These are phyloP conservation scores for Suillus sp. DNA, from an alignment of 768 basidiomycete genomes.

Conservation along the genomic window DNA sequence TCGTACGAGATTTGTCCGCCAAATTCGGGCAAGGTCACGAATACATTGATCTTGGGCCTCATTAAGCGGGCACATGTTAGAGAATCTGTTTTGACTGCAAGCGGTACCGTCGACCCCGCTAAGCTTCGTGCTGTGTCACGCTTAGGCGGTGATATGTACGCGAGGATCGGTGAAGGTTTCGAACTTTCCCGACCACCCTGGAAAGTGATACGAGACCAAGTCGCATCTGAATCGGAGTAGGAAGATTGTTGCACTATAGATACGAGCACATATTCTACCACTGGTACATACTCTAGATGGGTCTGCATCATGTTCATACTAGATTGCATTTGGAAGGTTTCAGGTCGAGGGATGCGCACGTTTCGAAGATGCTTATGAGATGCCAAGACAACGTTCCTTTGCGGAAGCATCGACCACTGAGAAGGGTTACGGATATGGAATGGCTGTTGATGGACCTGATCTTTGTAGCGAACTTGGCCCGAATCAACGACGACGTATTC, in stretches of 20 bases:
- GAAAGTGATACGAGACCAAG: conserved; percentile 29
- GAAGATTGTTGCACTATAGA: neutral
- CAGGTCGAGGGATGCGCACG: conserved; percentile 1
- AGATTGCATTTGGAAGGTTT: conserved; percentile 10
- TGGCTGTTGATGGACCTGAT: neutral
- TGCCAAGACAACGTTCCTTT: conserved; percentile 2
- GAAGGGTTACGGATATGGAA: conserved; percentile 2
- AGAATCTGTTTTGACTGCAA: conserved; percentile 48
- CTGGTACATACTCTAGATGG: neutral
- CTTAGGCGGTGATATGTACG: conserved; percentile 58
- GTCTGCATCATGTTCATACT: neutral
- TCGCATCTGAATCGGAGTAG: neutral
- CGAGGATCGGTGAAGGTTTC: conserved; percentile 48
- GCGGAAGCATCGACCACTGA: neutral
- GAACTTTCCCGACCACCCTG: conserved; percentile 45
- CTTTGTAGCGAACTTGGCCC: neutral
- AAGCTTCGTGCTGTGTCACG: conserved; percentile 54
- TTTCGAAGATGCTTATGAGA: conserved; percentile 6
- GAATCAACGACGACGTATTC: neutral
- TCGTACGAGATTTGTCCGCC: conserved; percentile 49
- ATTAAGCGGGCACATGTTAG: conserved; percentile 57
- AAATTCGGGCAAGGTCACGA: conserved; percentile 38
- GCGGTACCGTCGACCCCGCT: conserved; percentile 44
- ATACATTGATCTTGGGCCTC: conserved; percentile 53
- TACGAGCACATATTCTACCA: neutral